Conservation (phyloP, 371 early-diverging fungal species). For the Mucor piriformis region DNA sequence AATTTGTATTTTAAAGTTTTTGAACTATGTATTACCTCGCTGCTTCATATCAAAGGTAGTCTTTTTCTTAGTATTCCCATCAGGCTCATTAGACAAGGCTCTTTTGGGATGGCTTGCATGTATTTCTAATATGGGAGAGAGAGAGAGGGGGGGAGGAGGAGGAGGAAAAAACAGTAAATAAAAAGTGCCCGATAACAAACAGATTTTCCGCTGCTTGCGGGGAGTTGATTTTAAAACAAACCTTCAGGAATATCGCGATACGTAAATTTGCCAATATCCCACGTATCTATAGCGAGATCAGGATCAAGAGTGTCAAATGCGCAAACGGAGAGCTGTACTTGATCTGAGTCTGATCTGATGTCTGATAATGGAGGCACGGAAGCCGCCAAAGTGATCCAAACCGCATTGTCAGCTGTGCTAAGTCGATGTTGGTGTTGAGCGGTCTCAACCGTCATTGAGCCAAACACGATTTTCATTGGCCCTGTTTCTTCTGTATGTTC, state of each 20-base stretch:
- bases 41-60: slow-evolving; percentile 1
- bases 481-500: slow-evolving; percentile 5
- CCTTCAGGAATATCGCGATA: slow-evolving; percentile 14
- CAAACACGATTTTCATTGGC: slow-evolving; percentile 23
- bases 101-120: slow-evolving; percentile 3
- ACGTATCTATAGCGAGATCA: slow-evolving; percentile 8
- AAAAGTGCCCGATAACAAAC: slow-evolving; percentile 8
- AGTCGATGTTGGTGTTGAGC: slow-evolving; percentile 18
- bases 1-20: not conserved
- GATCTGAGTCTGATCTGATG: slow-evolving; percentile 4
- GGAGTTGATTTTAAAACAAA: slow-evolving; percentile 7
- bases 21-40: not conserved
- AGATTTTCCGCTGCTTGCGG: too few relatives aligned
- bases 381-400: slow-evolving; percentile 22
- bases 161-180: not conserved
- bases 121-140: too few relatives aligned
- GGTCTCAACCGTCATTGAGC: slow-evolving; percentile 18
- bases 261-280: slow-evolving; percentile 18
- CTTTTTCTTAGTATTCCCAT: slow-evolving; percentile 8
- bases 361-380: slow-evolving; percentile 13
- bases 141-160: not conserved
- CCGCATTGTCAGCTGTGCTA: not conserved
- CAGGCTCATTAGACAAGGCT: slow-evolving; percentile 15
- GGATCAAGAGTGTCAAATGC: slow-evolving; percentile 8
- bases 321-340: slow-evolving; percentile 12